Evolutionary conservation across 106 monocot species (phyloP).

Genomic region (Allium cepa): DNA sequence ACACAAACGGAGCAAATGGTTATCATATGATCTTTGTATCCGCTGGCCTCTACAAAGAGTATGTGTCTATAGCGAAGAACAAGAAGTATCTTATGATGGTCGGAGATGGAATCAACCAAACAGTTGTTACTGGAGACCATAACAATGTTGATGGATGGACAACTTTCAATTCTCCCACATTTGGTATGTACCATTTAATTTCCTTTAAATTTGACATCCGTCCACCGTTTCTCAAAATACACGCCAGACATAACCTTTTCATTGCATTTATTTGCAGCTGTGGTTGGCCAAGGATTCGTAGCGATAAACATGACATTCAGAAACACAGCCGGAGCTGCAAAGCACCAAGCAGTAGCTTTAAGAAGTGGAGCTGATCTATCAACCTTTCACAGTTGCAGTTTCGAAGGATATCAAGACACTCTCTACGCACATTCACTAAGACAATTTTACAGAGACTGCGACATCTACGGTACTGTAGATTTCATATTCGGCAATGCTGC

Average conservation of each 20-base stretch:
- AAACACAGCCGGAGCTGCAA: neutral
- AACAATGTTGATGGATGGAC: constrained; percentile 1
- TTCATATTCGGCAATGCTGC: constrained; percentile 82
- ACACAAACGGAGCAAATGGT: neutral
- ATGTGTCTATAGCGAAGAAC: neutral
- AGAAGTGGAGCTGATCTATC: neutral
- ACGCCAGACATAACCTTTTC: neutral
- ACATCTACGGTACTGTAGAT: constrained; percentile 63
- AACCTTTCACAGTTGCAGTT: neutral
- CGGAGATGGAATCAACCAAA: neutral
- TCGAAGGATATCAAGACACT: neutral
- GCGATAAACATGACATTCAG: neutral
- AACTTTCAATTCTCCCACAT: neutral
- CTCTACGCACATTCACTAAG: neutral
- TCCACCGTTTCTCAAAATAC: neutral
- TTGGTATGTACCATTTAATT: neutral
- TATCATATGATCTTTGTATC: neutral
- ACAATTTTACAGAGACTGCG: constrained; percentile 74
- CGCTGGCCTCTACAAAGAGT: neutral
- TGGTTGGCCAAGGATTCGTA: neutral
- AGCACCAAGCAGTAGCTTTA: neutral
- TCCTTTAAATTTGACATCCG: neutral
- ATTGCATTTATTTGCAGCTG: neutral
- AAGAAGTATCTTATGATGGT: neutral
- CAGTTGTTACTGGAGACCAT: neutral